Conservation (phyloP, 352 stramenopile species). For the Pythium scleroteichum region DNA sequence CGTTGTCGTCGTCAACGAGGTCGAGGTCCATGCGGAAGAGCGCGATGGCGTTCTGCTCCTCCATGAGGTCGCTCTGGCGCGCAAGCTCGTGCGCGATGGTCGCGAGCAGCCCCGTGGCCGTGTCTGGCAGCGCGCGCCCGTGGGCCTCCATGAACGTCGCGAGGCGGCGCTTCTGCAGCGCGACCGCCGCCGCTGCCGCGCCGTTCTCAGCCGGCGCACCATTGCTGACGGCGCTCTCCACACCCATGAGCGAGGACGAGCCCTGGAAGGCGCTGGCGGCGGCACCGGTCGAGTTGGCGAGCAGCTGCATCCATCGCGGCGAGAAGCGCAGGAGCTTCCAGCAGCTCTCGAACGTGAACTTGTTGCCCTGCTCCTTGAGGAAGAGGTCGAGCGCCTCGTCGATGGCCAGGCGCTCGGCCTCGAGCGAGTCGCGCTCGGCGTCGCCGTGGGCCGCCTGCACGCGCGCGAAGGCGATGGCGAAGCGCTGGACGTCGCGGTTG, state of each 20-base stretch:
- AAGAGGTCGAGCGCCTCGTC: constrained; percentile 59
- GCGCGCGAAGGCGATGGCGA: constrained; percentile 48
- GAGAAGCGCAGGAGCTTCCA: constrained; percentile 70
- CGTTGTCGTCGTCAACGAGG: constrained; percentile 40
- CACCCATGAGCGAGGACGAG: constrained; percentile 3
- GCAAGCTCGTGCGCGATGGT: constrained; percentile 53
- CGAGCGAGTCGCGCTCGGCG: constrained; percentile 13
- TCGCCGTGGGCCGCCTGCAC: constrained; percentile 27
- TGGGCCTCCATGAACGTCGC: constrained; percentile 27
- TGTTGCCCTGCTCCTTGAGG: constrained; percentile 44
- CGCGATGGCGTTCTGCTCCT: constrained; percentile 74
- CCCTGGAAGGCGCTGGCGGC: constrained; percentile 17
- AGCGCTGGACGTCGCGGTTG: constrained; percentile 78
- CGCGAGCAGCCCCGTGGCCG: constrained; percentile 34
- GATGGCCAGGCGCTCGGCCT: constrained; percentile 50
- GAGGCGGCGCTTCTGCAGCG: constrained; percentile 25
- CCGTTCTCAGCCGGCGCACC: not conserved
- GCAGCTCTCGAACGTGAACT: constrained; percentile 72
- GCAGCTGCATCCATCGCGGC: constrained; percentile 63
- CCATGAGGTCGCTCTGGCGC: constrained; percentile 64
- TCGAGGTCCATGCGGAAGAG: constrained; percentile 59
- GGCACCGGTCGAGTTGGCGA: constrained; percentile 41
- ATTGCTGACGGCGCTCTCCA: not conserved
- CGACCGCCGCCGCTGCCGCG: constrained; percentile 12
- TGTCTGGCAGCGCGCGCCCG: constrained; percentile 14